Conservation (phyloP, 75 land plant species). For the Cunninghamia lanceolata region DNA sequence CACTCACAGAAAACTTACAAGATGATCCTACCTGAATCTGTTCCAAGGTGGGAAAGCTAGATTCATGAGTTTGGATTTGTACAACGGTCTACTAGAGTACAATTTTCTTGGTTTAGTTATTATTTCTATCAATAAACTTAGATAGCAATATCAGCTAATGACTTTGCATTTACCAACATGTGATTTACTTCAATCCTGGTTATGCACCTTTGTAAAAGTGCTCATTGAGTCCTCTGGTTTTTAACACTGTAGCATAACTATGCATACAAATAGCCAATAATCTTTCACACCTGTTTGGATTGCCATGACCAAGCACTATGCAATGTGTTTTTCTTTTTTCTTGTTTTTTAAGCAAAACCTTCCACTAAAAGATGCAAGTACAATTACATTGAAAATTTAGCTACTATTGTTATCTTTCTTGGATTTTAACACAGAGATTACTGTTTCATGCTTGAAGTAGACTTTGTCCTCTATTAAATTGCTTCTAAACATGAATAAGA, state of each 20-base stretch:
- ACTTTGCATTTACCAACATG: neutral
- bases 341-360: neutral
- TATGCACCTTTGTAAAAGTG: neutral
- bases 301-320: neutral
- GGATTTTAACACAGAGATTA: neutral
- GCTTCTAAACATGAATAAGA: neutral
- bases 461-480: neutral
- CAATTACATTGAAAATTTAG: neutral
- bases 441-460: neutral
- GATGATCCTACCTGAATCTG: neutral
- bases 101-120: neutral
- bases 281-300: neutral
- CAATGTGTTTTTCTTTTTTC: neutral
- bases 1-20: neutral
- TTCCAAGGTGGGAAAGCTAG: neutral
- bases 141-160: neutral
- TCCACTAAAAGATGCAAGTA: neutral
- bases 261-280: neutral
- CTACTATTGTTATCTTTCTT: neutral
- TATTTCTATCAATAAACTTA: neutral
- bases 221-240: neutral
- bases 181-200: neutral
- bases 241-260: neutral
- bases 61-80: neutral
- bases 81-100: neutral